Evolutionary conservation across 768 basidiomycete species (phyloP), one percentile per base, ranked within the genome.

Genomic region (Leucogyrophana mollusca): DNA sequence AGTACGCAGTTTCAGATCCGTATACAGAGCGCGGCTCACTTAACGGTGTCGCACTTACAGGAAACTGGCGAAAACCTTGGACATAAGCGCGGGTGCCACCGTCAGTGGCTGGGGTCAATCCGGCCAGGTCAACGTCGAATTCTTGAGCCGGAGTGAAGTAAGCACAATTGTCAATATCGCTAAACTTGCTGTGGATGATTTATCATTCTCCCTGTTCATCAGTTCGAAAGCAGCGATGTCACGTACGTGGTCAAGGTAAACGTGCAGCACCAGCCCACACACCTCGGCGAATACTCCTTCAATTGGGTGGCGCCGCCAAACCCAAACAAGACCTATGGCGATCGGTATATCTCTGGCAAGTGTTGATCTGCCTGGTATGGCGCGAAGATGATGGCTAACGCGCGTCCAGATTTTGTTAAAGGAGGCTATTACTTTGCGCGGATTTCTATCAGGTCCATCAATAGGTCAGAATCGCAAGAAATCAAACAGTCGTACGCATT

Each of bases 301-400:
- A n/a, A 39, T 23, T 39, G 37, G 37, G 6, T 18, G 18, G 20
- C 9, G 6, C 37, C 37, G 13, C n/a, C 3, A 16, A 20, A 39
- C 37, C 37, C 37, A 39, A 39, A 39, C 37, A 39, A 18, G 18
- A 39, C 37, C 4, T 39, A 39, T 39, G 37, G 37, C 37, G 37
- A 39, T 39, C 37, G 37, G 13, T 39, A 20, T 23, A 39, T 39
- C 11, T 18, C 37, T 39, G 37, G 37, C 17, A 4, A 39, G 17
- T 39, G 5, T 4, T 9, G 18, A n/a, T 23, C 6, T 39, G 37
- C 37, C n/a, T n/a, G n/a, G n/a, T n/a, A n/a, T 18, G 16, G 37
- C 37, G 17, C 17, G 3, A 39, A 13, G 37, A 8, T 30, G 27
- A 30, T 30, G 27, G 27, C 27, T 30, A 30, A 30, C 27, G 27